Evolutionary conservation across 1,284 basidiomycete species (phyloP).

Genomic region (Sporisorium sorghi): DNA sequence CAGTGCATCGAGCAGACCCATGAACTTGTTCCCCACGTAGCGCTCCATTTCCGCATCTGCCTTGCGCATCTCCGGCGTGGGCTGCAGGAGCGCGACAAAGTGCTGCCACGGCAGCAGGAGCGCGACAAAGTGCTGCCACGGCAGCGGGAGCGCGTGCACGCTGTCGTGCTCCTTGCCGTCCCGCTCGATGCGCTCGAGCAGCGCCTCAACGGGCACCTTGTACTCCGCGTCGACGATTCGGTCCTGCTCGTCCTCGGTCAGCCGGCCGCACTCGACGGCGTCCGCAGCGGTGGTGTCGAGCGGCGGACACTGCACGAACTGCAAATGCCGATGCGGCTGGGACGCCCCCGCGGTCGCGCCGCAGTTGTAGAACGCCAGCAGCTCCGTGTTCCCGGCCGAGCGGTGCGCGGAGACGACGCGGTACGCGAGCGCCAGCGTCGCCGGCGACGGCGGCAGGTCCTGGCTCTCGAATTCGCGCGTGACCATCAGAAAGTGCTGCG

Average conservation of each 20-base stretch:
- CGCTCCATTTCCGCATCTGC: slow-evolving; percentile 29
- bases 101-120: slow-evolving; percentile 41
- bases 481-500: slow-evolving; percentile 65
- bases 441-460: slow-evolving; percentile 61
- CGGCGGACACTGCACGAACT: slow-evolving; percentile 59
- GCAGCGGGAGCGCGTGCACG: slow-evolving; percentile 60
- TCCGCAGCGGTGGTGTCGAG: slow-evolving; percentile 16
- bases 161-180: slow-evolving; percentile 62
- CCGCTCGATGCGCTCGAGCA: slow-evolving; percentile 57
- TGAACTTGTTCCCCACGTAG: slow-evolving; percentile 60
- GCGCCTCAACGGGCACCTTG: slow-evolving; percentile 58
- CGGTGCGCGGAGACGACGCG: slow-evolving; percentile 46
- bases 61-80: slow-evolving; percentile 10
- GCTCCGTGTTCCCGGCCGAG: slow-evolving; percentile 24
- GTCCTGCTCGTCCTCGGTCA: slow-evolving; percentile 37
- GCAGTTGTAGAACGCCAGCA: slow-evolving; percentile 67
- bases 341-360: slow-evolving; percentile 59
- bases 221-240: slow-evolving; percentile 24
- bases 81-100: slow-evolving; percentile 61
- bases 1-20: slow-evolving; percentile 59
- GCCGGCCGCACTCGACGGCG: not conserved
- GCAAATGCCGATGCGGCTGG: slow-evolving; percentile 65
- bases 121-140: slow-evolving; percentile 67
- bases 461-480: slow-evolving; percentile 62
- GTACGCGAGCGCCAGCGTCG: slow-evolving; percentile 57